Percentiles rank a stretch among this genome's conserved stretches.
phyloP scores from a whole-genome alignment of 257 asterid genomes.

The Salvia hispanica region DNA sequence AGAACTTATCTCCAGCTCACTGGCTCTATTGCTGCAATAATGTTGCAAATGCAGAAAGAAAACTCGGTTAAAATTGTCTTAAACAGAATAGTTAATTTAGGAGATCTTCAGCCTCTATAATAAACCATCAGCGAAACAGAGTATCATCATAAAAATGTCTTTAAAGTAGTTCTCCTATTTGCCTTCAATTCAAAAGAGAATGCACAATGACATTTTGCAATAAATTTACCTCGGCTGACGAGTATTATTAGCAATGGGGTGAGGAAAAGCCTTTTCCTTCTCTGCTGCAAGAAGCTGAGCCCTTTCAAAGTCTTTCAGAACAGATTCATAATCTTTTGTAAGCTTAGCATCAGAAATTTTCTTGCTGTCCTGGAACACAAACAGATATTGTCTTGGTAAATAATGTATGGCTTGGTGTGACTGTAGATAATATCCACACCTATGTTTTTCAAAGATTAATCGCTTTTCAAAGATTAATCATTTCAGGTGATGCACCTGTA shows the following conservation, averaged over 20 bases:
- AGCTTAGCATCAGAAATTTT: constrained; percentile 59
- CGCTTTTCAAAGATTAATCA: background rate
- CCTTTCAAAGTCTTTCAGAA: constrained; percentile 59
- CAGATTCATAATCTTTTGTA: constrained; percentile 56
- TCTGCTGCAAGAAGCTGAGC: constrained; percentile 57
- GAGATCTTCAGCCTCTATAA: background rate
- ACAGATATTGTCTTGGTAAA: constrained; percentile 15
- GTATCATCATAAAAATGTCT: background rate
- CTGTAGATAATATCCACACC: background rate
- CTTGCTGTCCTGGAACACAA: constrained; percentile 46
- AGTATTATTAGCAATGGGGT: constrained; percentile 34
- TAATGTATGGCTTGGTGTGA: background rate
- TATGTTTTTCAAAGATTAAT: background rate
- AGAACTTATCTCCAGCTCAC: constrained; percentile 40
- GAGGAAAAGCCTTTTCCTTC: constrained; percentile 44
- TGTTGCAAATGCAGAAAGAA: constrained; percentile 2
- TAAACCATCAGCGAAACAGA: constrained; percentile 11
- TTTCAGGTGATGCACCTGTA: background rate
- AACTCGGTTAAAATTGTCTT: background rate
- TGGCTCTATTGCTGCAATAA: constrained; percentile 37
- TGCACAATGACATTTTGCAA: background rate
- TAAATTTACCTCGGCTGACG: constrained; percentile 42
- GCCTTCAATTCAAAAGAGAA: constrained; percentile 14
- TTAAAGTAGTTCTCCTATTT: background rate
- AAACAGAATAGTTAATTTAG: constrained; percentile 3